Evolutionary conservation across 768 basidiomycete species (phyloP), one percentile per base, ranked within the genome.

Genomic region (Galerina marginata): DNA sequence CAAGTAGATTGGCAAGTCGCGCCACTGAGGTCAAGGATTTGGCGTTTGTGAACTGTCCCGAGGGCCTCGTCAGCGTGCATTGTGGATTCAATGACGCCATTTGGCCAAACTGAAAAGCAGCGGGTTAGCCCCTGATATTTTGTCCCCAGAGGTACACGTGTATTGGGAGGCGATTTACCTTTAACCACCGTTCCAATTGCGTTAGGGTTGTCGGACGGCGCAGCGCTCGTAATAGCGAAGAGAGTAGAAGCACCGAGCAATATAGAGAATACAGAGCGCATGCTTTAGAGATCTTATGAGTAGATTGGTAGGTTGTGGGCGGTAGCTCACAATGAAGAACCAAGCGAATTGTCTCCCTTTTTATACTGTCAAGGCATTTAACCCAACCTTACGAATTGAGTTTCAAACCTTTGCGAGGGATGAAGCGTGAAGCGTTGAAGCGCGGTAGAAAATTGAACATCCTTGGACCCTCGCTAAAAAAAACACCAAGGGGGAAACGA

Each of bases 1-100:
- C 51, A 53, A 26, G 51, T 53, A 10, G 51, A 53, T 26, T 53
- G 16, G 51, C 51, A 53, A 11, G 51, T 53, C 26, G 51, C 51
- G 9, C 51, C 51, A 53, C 9, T 11, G 14, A 53, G 39, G 39
- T 53, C 51, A 9, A 53, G 16, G 23, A 40, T 40, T n/a, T 53
- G 51, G 23, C 51, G 51, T 26, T 53, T 53, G 5, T 6, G 6
- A 23, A 37, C 16, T 7, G 39, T 15, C 9, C 38, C 38, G 14
- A 40, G 39, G 33, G 42, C 39, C 51, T 53, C 51, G 20, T 53
- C 51, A 2, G 51, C 51, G 12, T 37, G 5, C 9, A 53, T 53
- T 6, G 16, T 42, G 39, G 38, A 53, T 42, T 53, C 51, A 10
- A 40, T 40, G 20, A 53, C 16, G 23, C 51, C 51, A 26, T 38